Base-by-base conservation (phyloP, 805 yeast species). In the Saccharomycopsis fibuligera region DNA sequence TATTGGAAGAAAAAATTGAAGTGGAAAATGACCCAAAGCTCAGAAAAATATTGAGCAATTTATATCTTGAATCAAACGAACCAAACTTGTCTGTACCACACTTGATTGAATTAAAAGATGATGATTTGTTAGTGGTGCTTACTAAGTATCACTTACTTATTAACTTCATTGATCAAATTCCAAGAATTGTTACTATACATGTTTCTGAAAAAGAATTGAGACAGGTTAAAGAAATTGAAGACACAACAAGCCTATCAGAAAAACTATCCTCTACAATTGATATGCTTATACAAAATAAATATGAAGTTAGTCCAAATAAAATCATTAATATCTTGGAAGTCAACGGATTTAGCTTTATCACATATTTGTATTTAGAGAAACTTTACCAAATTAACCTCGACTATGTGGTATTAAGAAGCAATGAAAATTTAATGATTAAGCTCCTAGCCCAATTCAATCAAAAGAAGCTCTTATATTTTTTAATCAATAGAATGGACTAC, bases 351-450 rank as follows among this genome's bases (percentile, higher is more conserved):
- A 68, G 75, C 29, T 65, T 75, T 25, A 64, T 88, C 5, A 74
- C 77, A 43, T 88, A 78, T 56, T 64, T 86, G 19, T 86, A 85
- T 56, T 64, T 93, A 39, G 82, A 81, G 50, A 68, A 69, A 54
- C 65, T 88, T n/a, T 70, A 73, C 10, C 60, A 62, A 23, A 64
- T 68, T 2, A 40, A 37, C 33, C 30, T 40, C 24, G 55, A 49
- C 30, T 29, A 41, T 2, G 22, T 14, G 10, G 23, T 44, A 21
- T 29, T 52, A 17, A 68, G 69, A 19, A 72, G 72, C 8, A 80
- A 75, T 56, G 95, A 88, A 48, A 79, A 87, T 56, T 75, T 81
- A 40, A 72, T 84, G 63, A 75, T 90, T 9, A 61, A 68, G 48
- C 66, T 91, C 31, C 84, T 53, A 19, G 35, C 53, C 10, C 39